Evolutionary conservation across 192 early-diverging fungal species (phyloP).

Genomic region (Thoreauomyces humboldtii): DNA sequence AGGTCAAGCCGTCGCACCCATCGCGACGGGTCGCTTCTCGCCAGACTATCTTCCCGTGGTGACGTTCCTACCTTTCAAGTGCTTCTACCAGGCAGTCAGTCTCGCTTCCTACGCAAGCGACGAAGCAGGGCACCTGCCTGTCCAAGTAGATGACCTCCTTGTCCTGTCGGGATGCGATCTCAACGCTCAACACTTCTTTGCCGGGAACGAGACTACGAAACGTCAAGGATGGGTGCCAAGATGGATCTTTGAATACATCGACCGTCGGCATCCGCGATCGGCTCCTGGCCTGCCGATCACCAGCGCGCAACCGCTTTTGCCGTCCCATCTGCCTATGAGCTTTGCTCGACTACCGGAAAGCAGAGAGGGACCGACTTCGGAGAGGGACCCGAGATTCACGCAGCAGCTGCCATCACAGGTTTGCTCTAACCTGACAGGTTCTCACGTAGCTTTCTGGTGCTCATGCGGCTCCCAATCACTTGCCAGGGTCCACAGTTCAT

Average conservation of each 20-base stretch:
- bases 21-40: too few species aligned
- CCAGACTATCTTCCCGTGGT: not conserved
- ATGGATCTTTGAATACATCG: not conserved
- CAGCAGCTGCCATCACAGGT: too few species aligned
- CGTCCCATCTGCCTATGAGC: not conserved
- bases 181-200: not conserved
- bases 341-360: not conserved
- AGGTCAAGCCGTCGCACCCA: too few species aligned
- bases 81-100: not conserved
- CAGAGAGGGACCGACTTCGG: too few species aligned
- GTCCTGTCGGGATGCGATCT: not conserved
- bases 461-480: too few species aligned
- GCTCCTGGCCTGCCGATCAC: not conserved
- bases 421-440: too few species aligned
- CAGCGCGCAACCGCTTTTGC: not conserved
- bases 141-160: not conserved
- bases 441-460: too few species aligned
- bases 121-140: not conserved
- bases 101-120: not conserved
- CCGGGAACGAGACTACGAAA: not conserved
- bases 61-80: slow-evolving; percentile 7
- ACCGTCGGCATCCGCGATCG: not conserved
- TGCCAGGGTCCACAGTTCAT: too few species aligned
- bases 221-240: slow-evolving; percentile 11
- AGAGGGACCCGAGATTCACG: too few species aligned